A percentile compares a stretch with the other conserved stretches of the same genome.
phyloP scores from a whole-genome alignment of 2,329 filamentous ascomycete species.

The Parastagonospora avenae region DNA sequence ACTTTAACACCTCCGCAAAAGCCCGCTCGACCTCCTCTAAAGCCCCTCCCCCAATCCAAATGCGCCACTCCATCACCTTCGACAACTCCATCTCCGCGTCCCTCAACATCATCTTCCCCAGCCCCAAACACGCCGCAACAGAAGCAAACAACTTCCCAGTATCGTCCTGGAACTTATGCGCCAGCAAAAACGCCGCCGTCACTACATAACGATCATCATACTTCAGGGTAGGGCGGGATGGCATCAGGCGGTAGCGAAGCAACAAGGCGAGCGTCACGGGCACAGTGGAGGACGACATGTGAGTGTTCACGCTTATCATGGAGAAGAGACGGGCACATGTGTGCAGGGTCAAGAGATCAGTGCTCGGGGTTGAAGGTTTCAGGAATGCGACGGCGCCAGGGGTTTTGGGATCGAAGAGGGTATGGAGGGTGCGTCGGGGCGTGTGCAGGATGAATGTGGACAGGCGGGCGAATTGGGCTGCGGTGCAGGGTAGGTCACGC shows the following conservation, averaged over 20 bases:
- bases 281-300: neutral
- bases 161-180: neutral
- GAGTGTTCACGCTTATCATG: neutral
- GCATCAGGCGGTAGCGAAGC: neutral
- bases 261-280: neutral
- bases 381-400: neutral
- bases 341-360: neutral
- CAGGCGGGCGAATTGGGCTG: constrained; percentile 6
- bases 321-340: neutral
- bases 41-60: too few species aligned
- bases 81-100: too few species aligned
- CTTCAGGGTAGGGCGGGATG: neutral
- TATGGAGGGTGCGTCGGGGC: neutral
- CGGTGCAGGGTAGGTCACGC: neutral
- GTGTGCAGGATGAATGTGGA: constrained; percentile 3
- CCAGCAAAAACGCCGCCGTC: neutral
- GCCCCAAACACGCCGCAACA: too few species aligned
- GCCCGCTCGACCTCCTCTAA: too few species aligned
- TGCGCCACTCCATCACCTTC: too few species aligned
- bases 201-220: neutral
- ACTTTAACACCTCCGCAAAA: too few species aligned
- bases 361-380: neutral
- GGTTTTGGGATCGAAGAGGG: neutral
- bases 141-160: neutral
- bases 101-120: too few species aligned